Conservation (phyloP, 192 early-diverging fungal species). For the Obelidium mucronatum region DNA sequence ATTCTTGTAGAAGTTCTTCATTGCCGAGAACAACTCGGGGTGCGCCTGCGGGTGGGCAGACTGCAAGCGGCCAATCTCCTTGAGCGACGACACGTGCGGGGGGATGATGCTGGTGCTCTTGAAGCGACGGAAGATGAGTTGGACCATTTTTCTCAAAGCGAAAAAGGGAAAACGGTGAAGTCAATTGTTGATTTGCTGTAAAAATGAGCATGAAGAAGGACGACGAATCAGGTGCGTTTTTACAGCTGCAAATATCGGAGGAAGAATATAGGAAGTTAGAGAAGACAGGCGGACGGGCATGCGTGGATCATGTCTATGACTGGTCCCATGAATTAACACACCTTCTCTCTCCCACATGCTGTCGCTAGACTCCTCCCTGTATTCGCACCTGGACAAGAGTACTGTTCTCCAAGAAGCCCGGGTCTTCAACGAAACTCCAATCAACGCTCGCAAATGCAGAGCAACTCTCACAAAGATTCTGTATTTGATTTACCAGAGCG, state of each 20-base stretch:
- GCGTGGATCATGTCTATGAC: too few relatives aligned
- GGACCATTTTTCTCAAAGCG: background rate
- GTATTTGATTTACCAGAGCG: constrained; percentile 89
- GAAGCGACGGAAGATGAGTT: constrained; percentile 37
- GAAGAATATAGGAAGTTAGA: too few relatives aligned
- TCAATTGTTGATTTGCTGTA: too few relatives aligned
- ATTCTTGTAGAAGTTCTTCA: constrained; percentile 58
- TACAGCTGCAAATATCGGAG: too few relatives aligned
- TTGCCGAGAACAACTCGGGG: constrained; percentile 57
- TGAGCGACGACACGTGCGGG: constrained; percentile 54
- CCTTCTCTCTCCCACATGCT: too few relatives aligned
- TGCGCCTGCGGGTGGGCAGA: constrained; percentile 59
- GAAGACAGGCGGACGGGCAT: too few relatives aligned
- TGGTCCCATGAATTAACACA: too few relatives aligned
- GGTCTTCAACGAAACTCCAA: constrained; percentile 95
- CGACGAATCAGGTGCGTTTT: constrained; percentile 18
- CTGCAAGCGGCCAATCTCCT: constrained; percentile 56
- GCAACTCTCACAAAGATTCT: constrained; percentile 92
- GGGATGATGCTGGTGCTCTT: constrained; percentile 55
- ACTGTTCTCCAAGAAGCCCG: constrained; percentile 95
- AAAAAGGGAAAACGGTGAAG: too few relatives aligned
- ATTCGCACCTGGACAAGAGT: constrained; percentile 90
- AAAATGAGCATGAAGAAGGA: constrained; percentile 32
- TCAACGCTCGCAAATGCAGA: constrained; percentile 93
- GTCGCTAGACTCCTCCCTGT: constrained; percentile 80